Evolutionary conservation across 495 filamentous ascomycete genomes (phyloP).

Genomic region (Chaetomium fimeti): DNA sequence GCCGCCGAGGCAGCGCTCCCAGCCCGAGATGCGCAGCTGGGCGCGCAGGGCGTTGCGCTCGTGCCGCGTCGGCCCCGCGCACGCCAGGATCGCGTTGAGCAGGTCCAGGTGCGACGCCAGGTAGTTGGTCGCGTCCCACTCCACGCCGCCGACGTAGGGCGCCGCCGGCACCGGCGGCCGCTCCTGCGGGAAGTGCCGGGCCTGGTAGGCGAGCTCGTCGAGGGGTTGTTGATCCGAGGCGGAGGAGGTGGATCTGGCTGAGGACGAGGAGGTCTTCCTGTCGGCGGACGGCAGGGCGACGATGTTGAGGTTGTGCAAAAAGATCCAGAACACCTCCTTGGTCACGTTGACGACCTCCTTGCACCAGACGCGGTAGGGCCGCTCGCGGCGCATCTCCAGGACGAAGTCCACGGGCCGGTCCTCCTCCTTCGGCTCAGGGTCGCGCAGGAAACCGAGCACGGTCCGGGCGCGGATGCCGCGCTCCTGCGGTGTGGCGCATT

Average conservation of each 20-base stretch:
- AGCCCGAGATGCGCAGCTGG: conserved; percentile 79
- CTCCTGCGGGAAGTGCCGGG: conserved; percentile 79
- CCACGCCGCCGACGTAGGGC: conserved; percentile 94
- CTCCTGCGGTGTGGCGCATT: conserved; percentile 52
- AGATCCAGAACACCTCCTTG: conserved; percentile 99
- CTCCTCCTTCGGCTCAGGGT: conserved; percentile 73
- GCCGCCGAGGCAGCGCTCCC: conserved; percentile 84
- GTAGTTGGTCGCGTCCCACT: conserved; percentile 99
- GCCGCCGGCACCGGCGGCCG: conserved; percentile 89
- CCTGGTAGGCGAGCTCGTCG: conserved; percentile 53
- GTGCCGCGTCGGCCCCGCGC: conserved; percentile 60
- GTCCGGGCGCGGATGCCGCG: conserved; percentile 61
- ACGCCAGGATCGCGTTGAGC: conserved; percentile 87
- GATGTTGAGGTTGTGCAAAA: conserved; percentile 88
- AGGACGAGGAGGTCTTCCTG: not conserved
- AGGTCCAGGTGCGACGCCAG: conserved; percentile 89
- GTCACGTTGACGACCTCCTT: conserved; percentile 89
- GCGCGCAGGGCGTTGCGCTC: conserved; percentile 77
- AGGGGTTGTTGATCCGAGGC: conserved; percentile 25
- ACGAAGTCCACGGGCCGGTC: conserved; percentile 81
- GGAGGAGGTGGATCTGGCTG: conserved; percentile 6
- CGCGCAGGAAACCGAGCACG: conserved; percentile 74
- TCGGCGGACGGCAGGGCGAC: conserved; percentile 58
- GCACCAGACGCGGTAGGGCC: conserved; percentile 91
- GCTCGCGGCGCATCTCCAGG: conserved; percentile 76